Evolutionary conservation across 169 alveolate species (phyloP).

Genomic region (Plasmodium gaboni): DNA sequence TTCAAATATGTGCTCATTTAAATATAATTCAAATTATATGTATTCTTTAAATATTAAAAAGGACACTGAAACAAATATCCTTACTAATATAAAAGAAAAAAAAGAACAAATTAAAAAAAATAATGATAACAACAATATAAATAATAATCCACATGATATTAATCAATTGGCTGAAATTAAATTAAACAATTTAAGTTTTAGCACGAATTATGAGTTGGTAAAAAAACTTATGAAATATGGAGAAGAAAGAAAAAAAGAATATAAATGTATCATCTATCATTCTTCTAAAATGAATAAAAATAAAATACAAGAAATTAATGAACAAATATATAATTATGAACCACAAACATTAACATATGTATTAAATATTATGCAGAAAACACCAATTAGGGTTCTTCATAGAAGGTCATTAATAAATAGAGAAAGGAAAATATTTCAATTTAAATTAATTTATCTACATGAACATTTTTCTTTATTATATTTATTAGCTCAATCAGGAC

Average conservation of each 20-base stretch:
- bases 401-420: slow-evolving; percentile 89
- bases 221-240: slow-evolving; percentile 76
- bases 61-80: too few relatives aligned
- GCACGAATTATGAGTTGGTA: slow-evolving; percentile 63
- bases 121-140: background rate
- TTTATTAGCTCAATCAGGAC: slow-evolving; percentile 91
- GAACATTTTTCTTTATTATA: slow-evolving; percentile 88
- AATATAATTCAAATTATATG: too few relatives aligned
- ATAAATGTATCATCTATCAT: slow-evolving; percentile 74
- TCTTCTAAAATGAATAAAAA: slow-evolving; percentile 57
- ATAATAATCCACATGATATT: slow-evolving; percentile 1
- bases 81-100: background rate
- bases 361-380: slow-evolving; percentile 84
- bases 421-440: slow-evolving; percentile 82
- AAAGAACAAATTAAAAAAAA: background rate
- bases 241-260: slow-evolving; percentile 74
- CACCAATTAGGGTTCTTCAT: slow-evolving; percentile 93
- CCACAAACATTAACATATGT: slow-evolving; percentile 13
- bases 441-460: slow-evolving; percentile 84
- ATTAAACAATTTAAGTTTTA: slow-evolving; percentile 60
- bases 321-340: slow-evolving; percentile 59
- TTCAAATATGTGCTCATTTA: background rate
- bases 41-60: too few relatives aligned
- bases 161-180: slow-evolving; percentile 53
- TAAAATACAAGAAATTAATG: slow-evolving; percentile 51